Evolutionary conservation across 345 rosid species (phyloP).

Genomic region (Euclidium syriacum): DNA sequence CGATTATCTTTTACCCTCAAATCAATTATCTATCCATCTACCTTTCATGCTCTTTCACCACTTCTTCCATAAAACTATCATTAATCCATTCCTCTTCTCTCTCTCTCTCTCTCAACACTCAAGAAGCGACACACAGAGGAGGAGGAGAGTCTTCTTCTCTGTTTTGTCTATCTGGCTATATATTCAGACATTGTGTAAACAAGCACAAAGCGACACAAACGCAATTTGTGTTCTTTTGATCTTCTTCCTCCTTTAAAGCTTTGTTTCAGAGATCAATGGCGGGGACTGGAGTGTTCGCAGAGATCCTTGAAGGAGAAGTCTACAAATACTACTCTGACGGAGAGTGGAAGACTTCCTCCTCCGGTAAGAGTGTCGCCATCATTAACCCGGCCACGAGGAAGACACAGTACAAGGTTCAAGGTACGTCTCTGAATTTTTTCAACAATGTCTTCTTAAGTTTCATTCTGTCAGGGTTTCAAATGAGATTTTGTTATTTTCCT

Average conservation of each 20-base stretch:
- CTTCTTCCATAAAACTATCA: conserved; percentile 12
- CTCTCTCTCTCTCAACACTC: conserved; percentile 4
- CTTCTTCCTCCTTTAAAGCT: neutral
- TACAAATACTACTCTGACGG: conserved; percentile 82
- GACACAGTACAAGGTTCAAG: conserved; percentile 95
- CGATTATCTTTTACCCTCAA: conserved; percentile 7
- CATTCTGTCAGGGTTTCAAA: neutral
- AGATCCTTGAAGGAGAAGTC: conserved; percentile 80
- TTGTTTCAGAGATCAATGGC: conserved; percentile 48
- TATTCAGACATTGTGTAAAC: conserved; percentile 22
- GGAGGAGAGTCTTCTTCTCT: conserved; percentile 12
- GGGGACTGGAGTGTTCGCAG: conserved; percentile 68
- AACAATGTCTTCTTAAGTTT: neutral
- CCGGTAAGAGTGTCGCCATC: conserved; percentile 76
- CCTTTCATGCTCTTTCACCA: conserved; percentile 31
- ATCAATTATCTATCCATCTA: conserved; percentile 16
- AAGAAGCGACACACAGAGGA: conserved; percentile 18
- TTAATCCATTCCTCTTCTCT: neutral
- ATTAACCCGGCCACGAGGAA: conserved; percentile 79
- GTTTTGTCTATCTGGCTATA: conserved; percentile 11
- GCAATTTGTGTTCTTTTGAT: conserved; percentile 3
- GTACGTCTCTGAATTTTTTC: conserved; percentile 29
- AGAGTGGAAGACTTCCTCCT: conserved; percentile 78
- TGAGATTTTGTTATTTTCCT: neutral
- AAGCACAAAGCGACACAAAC: neutral